A percentile compares a stretch with the other conserved stretches of the same genome.
phyloP scores from a whole-genome alignment of 805 yeast genomes.

The Yarrowia sp. region DNA sequence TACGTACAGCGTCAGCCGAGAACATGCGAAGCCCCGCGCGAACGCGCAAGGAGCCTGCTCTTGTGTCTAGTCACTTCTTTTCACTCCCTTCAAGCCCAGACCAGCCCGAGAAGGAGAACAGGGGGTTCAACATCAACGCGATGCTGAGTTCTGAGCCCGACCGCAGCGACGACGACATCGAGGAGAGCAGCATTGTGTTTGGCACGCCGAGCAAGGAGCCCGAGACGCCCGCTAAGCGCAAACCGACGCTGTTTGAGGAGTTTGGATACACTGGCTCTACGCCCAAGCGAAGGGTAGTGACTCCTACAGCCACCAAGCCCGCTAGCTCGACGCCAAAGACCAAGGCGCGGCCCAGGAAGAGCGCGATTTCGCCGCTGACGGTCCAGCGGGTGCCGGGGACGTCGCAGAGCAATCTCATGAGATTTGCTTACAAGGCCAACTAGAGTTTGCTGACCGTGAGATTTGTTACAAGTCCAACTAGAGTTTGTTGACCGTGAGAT shows the following conservation, averaged over 20 bases:
- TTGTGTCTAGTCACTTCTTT: background rate
- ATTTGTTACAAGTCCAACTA: too few species aligned
- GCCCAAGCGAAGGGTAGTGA: background rate
- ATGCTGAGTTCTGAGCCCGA: conserved; percentile 19
- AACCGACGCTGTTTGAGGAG: conserved; percentile 4
- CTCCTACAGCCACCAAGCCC: background rate
- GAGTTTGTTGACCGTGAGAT: background rate
- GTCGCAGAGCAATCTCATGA: conserved; percentile 6
- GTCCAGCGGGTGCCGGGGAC: conserved; percentile 2
- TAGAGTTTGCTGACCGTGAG: background rate
- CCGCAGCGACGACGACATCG: conserved; percentile 17
- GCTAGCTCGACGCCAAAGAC: background rate
- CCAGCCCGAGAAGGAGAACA: conserved; percentile 2
- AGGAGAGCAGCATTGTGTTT: conserved; percentile 11
- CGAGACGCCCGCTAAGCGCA: background rate
- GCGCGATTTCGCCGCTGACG: background rate
- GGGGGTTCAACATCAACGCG: background rate
- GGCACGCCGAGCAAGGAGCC: background rate
- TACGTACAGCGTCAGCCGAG: conserved; percentile 1
- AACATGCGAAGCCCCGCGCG: background rate
- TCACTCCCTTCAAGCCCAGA: conserved; percentile 7
- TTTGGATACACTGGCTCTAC: conserved; percentile 11
- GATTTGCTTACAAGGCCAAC: conserved; percentile 13
- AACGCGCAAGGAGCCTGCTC: background rate
- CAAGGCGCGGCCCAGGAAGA: background rate